phyloP scores from a whole-genome alignment of 23 red algal genomes.

The Gracilaria caudata region DNA sequence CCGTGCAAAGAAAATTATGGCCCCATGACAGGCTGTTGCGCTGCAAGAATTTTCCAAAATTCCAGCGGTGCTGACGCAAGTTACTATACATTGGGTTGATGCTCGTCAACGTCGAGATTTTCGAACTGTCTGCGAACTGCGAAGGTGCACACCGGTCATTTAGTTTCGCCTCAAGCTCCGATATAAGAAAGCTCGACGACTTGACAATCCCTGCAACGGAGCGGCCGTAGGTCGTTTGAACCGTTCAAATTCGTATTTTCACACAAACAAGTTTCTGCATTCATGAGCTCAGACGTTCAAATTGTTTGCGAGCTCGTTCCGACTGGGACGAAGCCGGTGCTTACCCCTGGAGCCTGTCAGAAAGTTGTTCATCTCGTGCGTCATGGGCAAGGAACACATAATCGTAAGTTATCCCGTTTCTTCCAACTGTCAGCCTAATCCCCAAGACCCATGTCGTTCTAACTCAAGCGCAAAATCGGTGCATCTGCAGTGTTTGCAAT shows the following conservation, averaged over 20 bases:
- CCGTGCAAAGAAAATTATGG: no score
- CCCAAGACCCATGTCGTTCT: not conserved
- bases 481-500: slow-evolving; percentile 17
- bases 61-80: not conserved
- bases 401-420: slow-evolving; percentile 39
- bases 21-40: no score
- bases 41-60: slow-evolving; percentile 9
- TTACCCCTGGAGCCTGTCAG: slow-evolving; percentile 36
- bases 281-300: slow-evolving; percentile 29
- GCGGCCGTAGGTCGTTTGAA: not conserved
- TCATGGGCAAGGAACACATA: slow-evolving; percentile 78
- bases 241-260: not conserved
- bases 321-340: slow-evolving; percentile 14
- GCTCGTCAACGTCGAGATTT: not conserved
- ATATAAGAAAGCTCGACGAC: not conserved
- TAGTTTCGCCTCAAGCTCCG: not conserved
- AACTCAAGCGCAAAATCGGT: not conserved
- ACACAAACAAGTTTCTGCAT: not conserved
- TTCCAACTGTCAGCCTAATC: not conserved
- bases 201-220: not conserved
- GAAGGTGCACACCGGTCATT: not conserved
- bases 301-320: slow-evolving; percentile 50
- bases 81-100: not conserved
- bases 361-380: slow-evolving; percentile 75
- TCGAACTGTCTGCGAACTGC: not conserved